Percentiles rank a stretch among this genome's conserved stretches.
These are phyloP conservation scores for Colletotrichum simmondsii DNA, from an alignment of 2,329 filamentous ascomycete genomes.

Conservation along the genomic window DNA sequence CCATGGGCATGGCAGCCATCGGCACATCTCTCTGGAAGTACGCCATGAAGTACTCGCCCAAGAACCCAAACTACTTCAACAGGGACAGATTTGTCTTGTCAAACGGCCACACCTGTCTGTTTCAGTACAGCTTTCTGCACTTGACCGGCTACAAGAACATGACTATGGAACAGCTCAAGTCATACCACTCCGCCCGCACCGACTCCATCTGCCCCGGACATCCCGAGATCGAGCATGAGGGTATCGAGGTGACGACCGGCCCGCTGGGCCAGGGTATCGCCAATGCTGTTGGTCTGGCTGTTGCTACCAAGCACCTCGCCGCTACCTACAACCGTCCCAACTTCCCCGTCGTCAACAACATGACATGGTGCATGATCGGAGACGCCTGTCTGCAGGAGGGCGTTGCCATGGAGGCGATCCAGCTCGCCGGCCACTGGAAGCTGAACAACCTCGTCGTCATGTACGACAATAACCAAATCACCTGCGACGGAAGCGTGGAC, in stretches of 20 bases:
- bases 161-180: constrained; percentile 68
- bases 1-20: constrained; percentile 71
- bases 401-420: constrained; percentile 66
- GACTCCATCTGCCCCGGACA: constrained; percentile 65
- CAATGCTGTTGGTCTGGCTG: constrained; percentile 69
- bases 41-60: constrained; percentile 68
- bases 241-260: constrained; percentile 69
- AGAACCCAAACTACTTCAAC: constrained; percentile 68
- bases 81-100: constrained; percentile 72
- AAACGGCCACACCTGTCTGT: constrained; percentile 68
- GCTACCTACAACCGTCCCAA: constrained; percentile 63
- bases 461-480: constrained; percentile 71
- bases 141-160: constrained; percentile 63
- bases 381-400: constrained; percentile 70
- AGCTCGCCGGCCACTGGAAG: constrained; percentile 64
- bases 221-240: constrained; percentile 67
- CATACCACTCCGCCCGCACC: constrained; percentile 56
- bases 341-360: constrained; percentile 60
- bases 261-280: constrained; percentile 70
- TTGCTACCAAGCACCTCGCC: constrained; percentile 66
- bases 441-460: constrained; percentile 67
- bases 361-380: constrained; percentile 67
- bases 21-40: constrained; percentile 71
- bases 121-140: constrained; percentile 65
- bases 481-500: constrained; percentile 67